Conservation (phyloP, 2,329 filamentous ascomycete genomes). For the Fusarium palustre region DNA sequence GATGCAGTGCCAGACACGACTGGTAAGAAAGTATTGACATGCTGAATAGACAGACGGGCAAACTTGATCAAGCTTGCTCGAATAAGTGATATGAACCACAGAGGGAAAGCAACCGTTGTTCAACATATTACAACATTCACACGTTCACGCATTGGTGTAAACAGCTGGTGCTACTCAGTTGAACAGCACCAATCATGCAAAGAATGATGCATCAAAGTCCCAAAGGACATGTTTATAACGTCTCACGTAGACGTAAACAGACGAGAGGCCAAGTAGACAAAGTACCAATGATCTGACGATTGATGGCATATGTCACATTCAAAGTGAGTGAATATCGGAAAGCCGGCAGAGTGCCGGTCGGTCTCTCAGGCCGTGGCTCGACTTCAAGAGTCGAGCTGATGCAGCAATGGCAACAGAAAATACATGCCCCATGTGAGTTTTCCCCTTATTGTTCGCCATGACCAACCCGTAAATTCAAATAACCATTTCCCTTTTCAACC, state of each 20-base stretch:
- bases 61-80: background rate
- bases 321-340: slow-evolving; percentile 55
- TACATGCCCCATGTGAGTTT: slow-evolving; percentile 55
- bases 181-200: slow-evolving; percentile 4
- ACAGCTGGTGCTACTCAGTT: background rate
- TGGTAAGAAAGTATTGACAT: background rate
- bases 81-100: background rate
- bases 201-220: slow-evolving; percentile 31
- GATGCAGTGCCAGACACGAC: no score
- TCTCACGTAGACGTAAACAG: slow-evolving; percentile 43
- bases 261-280: slow-evolving; percentile 42
- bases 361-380: slow-evolving; percentile 78
- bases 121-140: background rate
- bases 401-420: slow-evolving; percentile 60
- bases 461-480: slow-evolving; percentile 53
- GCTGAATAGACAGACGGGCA: background rate
- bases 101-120: background rate
- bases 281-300: slow-evolving; percentile 40
- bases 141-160: background rate
- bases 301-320: slow-evolving; percentile 55
- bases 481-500: slow-evolving; percentile 44
- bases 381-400: slow-evolving; percentile 67
- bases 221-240: slow-evolving; percentile 32
- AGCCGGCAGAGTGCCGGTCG: slow-evolving; percentile 77
- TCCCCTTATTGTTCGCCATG: slow-evolving; percentile 56